Evolutionary conservation across 139 green algal genomes (phyloP).

Genomic region (Desmodesmus armatus): DNA sequence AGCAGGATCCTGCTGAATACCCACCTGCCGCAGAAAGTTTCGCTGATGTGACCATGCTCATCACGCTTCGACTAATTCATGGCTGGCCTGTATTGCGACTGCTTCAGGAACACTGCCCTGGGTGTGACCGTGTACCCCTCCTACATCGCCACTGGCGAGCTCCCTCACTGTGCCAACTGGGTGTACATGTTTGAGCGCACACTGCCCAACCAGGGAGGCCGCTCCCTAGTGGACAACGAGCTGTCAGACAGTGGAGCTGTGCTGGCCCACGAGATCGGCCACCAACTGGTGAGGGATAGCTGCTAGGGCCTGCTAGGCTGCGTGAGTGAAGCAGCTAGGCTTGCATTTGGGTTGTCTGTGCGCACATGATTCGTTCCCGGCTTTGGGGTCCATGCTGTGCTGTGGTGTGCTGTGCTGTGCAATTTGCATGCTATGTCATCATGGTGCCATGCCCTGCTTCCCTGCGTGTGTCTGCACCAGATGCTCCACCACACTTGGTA

Average conservation of each 20-base stretch:
- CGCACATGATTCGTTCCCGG: not conserved
- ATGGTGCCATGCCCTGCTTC: not conserved
- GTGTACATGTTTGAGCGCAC: not conserved
- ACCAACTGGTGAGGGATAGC: conserved; percentile 16
- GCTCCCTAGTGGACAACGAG: not conserved
- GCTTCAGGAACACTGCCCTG: conserved; percentile 5
- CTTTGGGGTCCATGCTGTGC: too few relatives aligned
- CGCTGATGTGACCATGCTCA: not conserved
- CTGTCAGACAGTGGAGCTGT: not conserved
- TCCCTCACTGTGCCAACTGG: conserved; percentile 24
- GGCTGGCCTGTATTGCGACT: not conserved
- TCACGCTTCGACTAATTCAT: too few relatives aligned
- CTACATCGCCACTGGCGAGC: not conserved
- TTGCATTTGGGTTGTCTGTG: too few relatives aligned
- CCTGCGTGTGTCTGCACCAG: not conserved
- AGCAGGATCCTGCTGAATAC: too few relatives aligned
- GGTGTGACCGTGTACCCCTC: conserved; percentile 28
- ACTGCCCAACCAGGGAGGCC: not conserved
- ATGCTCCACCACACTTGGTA: conserved; percentile 37
- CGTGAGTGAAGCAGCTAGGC: too few relatives aligned
- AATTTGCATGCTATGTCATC: not conserved
- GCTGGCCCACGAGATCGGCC: conserved; percentile 24
- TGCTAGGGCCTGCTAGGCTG: not conserved
- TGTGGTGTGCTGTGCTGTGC: not conserved
- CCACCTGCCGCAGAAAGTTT: too few relatives aligned